Percentiles rank a stretch among this genome's conserved stretches.
These are phyloP conservation scores for Lepidium africanum DNA, from an alignment of 345 rosid species.

Conservation along the genomic window DNA sequence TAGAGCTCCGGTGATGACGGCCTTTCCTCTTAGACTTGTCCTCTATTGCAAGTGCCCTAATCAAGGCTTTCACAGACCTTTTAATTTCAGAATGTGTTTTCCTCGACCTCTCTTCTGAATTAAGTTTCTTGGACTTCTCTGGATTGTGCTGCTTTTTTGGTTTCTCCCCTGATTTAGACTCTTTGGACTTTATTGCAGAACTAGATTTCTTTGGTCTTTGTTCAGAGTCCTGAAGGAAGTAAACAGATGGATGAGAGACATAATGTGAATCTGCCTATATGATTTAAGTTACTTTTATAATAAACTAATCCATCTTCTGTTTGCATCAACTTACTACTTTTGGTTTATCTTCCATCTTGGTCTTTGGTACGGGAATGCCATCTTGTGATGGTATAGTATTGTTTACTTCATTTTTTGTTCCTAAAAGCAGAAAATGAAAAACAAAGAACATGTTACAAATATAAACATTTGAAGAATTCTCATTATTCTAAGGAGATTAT, in stretches of 20 bases:
- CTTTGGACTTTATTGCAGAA: slow-evolving; percentile 3
- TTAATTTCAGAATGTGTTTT: slow-evolving; percentile 29
- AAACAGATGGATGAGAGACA: not conserved
- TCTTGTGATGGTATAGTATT: not conserved
- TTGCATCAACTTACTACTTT: slow-evolving; percentile 13
- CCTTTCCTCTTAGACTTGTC: slow-evolving; percentile 53
- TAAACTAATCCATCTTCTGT: not conserved
- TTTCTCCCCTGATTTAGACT: slow-evolving; percentile 20
- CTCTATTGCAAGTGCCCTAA: slow-evolving; percentile 50
- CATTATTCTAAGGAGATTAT: not conserved
- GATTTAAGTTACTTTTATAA: not conserved
- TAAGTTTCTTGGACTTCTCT: slow-evolving; percentile 18
- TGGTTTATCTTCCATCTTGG: slow-evolving; percentile 15
- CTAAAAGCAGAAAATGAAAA: slow-evolving; percentile 13
- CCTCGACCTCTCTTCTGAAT: slow-evolving; percentile 35
- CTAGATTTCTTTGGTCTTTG: slow-evolving; percentile 19
- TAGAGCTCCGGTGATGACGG: slow-evolving; percentile 41
- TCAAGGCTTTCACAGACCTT: slow-evolving; percentile 46
- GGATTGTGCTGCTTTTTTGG: slow-evolving; percentile 7
- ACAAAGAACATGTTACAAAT: not conserved
- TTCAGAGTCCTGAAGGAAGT: slow-evolving; percentile 9
- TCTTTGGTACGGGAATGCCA: not conserved
- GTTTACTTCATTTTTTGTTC: slow-evolving; percentile 16
- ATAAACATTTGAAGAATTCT: not conserved
- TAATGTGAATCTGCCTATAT: not conserved